Conservation (phyloP, 2,329 filamentous ascomycete species). For the Thermothelomyces thermophilus region DNA sequence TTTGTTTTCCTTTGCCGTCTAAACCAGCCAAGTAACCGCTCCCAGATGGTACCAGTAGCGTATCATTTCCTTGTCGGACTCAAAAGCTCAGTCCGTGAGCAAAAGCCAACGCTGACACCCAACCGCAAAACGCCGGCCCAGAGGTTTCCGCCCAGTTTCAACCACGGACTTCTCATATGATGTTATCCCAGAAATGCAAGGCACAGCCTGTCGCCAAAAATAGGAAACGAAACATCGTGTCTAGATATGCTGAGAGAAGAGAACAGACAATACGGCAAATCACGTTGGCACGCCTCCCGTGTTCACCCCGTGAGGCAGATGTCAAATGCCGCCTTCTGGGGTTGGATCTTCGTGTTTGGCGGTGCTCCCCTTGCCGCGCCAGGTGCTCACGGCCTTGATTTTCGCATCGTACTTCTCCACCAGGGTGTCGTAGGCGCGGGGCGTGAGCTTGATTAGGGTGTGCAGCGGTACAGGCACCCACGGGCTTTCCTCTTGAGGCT, state of each 20-base stretch:
- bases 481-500: conserved; percentile 82
- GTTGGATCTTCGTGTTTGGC: conserved; percentile 72
- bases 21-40: too few species aligned
- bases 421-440: conserved; percentile 86
- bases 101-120: neutral
- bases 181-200: neutral
- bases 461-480: conserved; percentile 99
- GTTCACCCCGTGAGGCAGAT: neutral
- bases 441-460: conserved; percentile 92
- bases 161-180: neutral
- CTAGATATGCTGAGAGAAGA: neutral
- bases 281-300: neutral
- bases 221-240: neutral
- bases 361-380: conserved; percentile 86
- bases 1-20: too few species aligned
- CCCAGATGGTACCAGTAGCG: too few species aligned
- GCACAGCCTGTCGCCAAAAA: neutral
- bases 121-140: neutral
- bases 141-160: neutral
- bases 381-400: conserved; percentile 93
- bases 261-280: neutral
- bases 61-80: neutral
- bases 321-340: conserved; percentile 24
- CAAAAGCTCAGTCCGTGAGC: neutral
- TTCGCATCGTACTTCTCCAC: conserved; percentile 83